These are phyloP conservation scores for Azolla pinnata DNA, from an alignment of 75 land plant genomes.

Conservation along the genomic window DNA sequence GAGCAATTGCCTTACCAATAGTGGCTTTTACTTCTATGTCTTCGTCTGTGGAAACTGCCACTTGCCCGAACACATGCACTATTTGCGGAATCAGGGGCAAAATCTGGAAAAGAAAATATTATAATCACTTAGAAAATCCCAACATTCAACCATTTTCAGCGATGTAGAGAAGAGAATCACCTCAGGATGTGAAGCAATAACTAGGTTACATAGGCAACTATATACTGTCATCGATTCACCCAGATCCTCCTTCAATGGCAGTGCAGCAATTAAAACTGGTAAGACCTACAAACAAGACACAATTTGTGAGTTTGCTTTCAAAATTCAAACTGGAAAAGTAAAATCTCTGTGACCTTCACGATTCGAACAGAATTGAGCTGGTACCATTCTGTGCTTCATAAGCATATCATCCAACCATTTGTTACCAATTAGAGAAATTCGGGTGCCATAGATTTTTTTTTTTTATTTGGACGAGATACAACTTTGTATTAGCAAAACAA, in stretches of 20 bases:
- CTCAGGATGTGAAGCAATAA: constrained; percentile 68
- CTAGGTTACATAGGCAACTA: constrained; percentile 54
- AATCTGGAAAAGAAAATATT: constrained; percentile 36
- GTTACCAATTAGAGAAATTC: not conserved
- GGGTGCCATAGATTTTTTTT: not conserved
- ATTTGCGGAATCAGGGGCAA: constrained; percentile 70
- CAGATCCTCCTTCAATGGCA: constrained; percentile 83
- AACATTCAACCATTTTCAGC: no score
- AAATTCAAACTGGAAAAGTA: not conserved
- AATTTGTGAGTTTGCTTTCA: not conserved
- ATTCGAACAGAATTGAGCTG: not conserved
- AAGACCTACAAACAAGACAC: constrained; percentile 46
- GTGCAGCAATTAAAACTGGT: constrained; percentile 66
- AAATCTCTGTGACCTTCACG: not conserved
- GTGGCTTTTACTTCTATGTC: constrained; percentile 55
- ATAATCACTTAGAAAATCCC: not conserved
- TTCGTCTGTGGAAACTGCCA: constrained; percentile 53
- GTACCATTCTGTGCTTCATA: not conserved
- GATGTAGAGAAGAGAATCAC: constrained; percentile 23
- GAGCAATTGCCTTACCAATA: constrained; percentile 61
- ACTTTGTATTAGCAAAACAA: not conserved
- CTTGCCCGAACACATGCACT: constrained; percentile 72
- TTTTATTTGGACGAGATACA: not conserved
- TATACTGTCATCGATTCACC: constrained; percentile 81
- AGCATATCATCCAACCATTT: not conserved